These are phyloP conservation scores for Eucalyptus cladocalyx DNA, from an alignment of 345 rosid species.

Conservation along the genomic window DNA sequence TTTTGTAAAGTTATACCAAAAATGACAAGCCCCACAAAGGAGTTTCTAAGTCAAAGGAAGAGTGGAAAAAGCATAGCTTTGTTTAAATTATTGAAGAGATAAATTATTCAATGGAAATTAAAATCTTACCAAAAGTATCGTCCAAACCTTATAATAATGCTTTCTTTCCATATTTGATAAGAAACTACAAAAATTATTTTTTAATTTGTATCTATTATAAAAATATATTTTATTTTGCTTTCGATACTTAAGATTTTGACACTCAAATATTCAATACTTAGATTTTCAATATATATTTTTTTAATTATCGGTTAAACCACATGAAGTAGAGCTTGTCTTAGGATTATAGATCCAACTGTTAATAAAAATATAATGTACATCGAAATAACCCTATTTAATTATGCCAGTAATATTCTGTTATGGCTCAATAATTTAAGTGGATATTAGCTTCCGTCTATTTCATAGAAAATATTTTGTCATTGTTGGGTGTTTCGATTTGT, in stretches of 20 bases:
- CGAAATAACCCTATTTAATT: no score
- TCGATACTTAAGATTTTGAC: neutral
- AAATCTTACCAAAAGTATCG: neutral
- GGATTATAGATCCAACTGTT: neutral
- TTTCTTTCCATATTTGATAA: neutral
- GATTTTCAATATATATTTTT: no score
- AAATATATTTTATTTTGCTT: neutral
- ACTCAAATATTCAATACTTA: neutral
- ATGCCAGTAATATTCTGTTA: no score
- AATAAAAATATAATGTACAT: neutral
- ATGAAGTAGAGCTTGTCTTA: neutral
- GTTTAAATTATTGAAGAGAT: neutral
- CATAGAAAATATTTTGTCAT: no score
- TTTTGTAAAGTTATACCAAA: no score
- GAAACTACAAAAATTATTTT: neutral
- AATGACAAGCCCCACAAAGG: no score
- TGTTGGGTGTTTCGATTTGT: rapidly evolving
- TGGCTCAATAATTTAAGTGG: no score
- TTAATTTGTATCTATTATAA: neutral
- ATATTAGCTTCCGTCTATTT: no score
- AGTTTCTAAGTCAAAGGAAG: no score
- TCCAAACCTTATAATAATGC: neutral
- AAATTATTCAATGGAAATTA: neutral
- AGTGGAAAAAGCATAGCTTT: no score
- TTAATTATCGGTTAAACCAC: neutral